Percentiles rank a stretch among this genome's conserved stretches.
Conservation (phyloP, 1,284 basidiomycete species). For the Puccinia coronata region DNA sequence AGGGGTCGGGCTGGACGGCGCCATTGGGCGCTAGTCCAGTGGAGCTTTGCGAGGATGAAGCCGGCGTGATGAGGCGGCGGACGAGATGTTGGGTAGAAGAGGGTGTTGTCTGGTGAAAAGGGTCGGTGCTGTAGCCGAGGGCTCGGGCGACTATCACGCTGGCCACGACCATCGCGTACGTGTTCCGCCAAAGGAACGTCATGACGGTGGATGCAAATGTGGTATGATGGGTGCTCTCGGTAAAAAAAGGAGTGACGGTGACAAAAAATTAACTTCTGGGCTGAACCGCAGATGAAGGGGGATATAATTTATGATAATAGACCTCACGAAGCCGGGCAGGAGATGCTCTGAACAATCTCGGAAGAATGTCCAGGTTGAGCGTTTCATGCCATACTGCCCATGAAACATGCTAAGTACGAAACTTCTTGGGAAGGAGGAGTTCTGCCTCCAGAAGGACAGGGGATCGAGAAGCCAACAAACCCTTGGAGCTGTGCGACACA, state of each 20-base stretch:
- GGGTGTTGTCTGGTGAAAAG: neutral
- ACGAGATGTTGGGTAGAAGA: constrained; percentile 2
- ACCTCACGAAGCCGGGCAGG: no score
- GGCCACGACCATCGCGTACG: neutral
- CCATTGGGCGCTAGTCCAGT: constrained; percentile 19
- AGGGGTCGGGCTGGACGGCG: constrained; percentile 18
- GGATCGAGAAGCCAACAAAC: no score
- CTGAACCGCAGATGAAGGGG: no score
- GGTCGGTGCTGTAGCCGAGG: neutral
- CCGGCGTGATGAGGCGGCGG: constrained; percentile 16
- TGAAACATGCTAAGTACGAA: no score
- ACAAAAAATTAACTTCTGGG: neutral
- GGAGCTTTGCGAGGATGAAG: neutral
- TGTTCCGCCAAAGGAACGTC: constrained; percentile 1
- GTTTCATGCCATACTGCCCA: no score
- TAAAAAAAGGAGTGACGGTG: neutral
- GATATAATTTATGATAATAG: no score
- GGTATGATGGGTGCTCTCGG: neutral
- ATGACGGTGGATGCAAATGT: neutral
- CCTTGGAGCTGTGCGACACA: no score
- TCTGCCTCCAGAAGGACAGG: no score
- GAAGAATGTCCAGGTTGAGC: no score
- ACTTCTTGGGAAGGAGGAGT: no score
- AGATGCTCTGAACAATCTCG: no score
- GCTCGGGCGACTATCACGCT: neutral